phyloP scores from a whole-genome alignment of 345 rosid species.

The Gossypium raimondii region DNA sequence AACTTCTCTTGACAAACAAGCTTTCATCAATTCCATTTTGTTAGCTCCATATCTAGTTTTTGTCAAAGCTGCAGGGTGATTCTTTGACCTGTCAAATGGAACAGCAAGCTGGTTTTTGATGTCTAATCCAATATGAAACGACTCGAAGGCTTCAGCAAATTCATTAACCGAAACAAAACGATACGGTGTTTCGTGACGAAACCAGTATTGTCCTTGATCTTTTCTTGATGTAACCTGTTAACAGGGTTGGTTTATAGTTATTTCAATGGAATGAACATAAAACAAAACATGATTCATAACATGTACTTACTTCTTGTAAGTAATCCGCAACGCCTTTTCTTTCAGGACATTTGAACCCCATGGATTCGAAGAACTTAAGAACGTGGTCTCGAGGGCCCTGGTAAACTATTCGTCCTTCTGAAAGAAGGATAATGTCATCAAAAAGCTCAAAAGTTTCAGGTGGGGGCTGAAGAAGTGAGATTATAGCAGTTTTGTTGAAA shows the following conservation, averaged over 20 bases:
- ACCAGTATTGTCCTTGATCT: conserved; percentile 81
- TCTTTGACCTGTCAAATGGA: conserved; percentile 58
- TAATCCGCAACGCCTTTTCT: conserved; percentile 84
- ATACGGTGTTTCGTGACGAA: conserved; percentile 45
- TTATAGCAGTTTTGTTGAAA: conserved; percentile 49
- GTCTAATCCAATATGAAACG: conserved; percentile 49
- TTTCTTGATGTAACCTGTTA: conserved; percentile 73
- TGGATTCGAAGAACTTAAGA: conserved; percentile 54
- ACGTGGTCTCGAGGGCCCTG: conserved; percentile 65
- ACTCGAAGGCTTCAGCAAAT: conserved; percentile 63
- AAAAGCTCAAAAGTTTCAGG: conserved; percentile 75
- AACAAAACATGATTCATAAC: background rate
- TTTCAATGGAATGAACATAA: background rate
- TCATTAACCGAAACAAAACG: conserved; percentile 50
- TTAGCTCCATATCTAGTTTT: conserved; percentile 51
- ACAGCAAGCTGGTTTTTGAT: conserved; percentile 39
- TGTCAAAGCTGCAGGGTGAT: conserved; percentile 73
- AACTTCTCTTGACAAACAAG: conserved; percentile 56
- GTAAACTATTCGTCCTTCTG: conserved; percentile 69
- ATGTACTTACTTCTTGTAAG: conserved; percentile 64
- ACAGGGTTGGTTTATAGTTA: background rate
- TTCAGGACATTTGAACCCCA: conserved; percentile 71
- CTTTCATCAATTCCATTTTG: conserved; percentile 54
- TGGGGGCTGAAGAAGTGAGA: conserved; percentile 84
- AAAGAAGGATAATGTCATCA: conserved; percentile 68